phyloP scores from a whole-genome alignment of 306 rosid genomes.

The Cucurbita argyrosperma region DNA sequence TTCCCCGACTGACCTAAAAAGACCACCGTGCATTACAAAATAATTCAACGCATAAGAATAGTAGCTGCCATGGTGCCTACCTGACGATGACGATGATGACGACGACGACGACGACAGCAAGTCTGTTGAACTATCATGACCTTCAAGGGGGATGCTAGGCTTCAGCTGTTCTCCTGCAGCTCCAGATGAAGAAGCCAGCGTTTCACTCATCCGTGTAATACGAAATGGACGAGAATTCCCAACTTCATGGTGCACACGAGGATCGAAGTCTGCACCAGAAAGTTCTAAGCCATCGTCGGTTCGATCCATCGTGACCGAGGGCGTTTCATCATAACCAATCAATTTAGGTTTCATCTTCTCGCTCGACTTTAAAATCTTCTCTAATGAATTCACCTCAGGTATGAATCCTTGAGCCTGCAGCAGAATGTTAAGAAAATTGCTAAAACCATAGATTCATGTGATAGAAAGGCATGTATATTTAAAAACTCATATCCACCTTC shows the following conservation, averaged over 20 bases:
- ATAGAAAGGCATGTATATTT: not conserved
- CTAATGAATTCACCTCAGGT: conserved; percentile 47
- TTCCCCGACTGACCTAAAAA: conserved; percentile 16
- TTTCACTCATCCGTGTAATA: not conserved
- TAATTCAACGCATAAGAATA: conserved; percentile 1
- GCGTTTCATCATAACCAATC: conserved; percentile 73
- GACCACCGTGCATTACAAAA: conserved; percentile 2
- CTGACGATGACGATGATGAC: conserved; percentile 13
- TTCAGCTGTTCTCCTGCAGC: not conserved
- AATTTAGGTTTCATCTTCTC: conserved; percentile 46
- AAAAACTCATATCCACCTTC: conserved; percentile 39
- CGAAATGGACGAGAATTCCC: not conserved
- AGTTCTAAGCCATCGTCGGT: conserved; percentile 5
- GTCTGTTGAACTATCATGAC: conserved; percentile 13
- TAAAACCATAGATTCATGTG: not conserved
- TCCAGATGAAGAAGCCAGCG: not conserved
- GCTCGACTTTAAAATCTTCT: conserved; percentile 53
- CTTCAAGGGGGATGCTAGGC: conserved; percentile 8
- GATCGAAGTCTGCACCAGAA: conserved; percentile 9
- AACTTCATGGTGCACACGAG: not conserved
- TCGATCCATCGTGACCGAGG: conserved; percentile 26
- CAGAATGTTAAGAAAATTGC: not conserved
- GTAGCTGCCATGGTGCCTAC: conserved; percentile 36
- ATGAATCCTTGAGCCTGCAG: conserved; percentile 54
- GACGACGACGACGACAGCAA: not conserved